phyloP scores from a whole-genome alignment of 2,329 filamentous ascomycete species.

The Clonostachys rosea region DNA sequence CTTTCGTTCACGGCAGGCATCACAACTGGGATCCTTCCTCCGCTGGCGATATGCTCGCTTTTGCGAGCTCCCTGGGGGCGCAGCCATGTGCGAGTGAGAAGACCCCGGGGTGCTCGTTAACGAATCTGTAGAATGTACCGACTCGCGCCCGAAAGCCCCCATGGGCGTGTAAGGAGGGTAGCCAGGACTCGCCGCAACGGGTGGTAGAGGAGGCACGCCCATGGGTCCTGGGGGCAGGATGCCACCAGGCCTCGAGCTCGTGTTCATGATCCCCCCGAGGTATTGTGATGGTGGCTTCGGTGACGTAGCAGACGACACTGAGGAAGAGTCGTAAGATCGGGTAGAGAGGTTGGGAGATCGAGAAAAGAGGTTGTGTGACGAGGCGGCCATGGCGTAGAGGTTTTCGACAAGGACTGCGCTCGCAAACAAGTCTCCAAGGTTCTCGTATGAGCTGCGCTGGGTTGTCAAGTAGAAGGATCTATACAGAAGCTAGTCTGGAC shows the following conservation, averaged over 20 bases:
- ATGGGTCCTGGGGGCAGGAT: constrained; percentile 46
- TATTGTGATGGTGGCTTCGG: constrained; percentile 50
- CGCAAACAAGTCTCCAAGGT: too few species aligned
- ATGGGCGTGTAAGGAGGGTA: constrained; percentile 52
- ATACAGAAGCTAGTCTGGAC: too few species aligned
- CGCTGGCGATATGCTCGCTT: constrained; percentile 94
- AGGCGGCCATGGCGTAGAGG: constrained; percentile 39
- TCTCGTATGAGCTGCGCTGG: too few species aligned
- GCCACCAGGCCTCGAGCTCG: constrained; percentile 43
- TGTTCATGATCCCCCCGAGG: constrained; percentile 45
- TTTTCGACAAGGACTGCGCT: background rate
- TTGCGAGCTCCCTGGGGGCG: constrained; percentile 60
- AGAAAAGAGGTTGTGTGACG: constrained; percentile 50
- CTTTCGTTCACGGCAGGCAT: constrained; percentile 86
- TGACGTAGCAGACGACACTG: constrained; percentile 57
- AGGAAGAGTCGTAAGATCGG: constrained; percentile 60
- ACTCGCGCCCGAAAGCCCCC: constrained; percentile 52
- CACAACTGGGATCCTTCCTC: constrained; percentile 94
- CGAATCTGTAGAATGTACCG: constrained; percentile 54
- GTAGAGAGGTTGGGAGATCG: constrained; percentile 59
- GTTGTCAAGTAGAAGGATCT: too few species aligned
- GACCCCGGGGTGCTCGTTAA: constrained; percentile 47
- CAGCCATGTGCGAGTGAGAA: constrained; percentile 21
- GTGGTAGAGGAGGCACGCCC: constrained; percentile 44
- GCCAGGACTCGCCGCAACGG: constrained; percentile 36